Base-by-base conservation (phyloP, 2,329 filamentous ascomycete genomes). In the Alternaria rosae region DNA sequence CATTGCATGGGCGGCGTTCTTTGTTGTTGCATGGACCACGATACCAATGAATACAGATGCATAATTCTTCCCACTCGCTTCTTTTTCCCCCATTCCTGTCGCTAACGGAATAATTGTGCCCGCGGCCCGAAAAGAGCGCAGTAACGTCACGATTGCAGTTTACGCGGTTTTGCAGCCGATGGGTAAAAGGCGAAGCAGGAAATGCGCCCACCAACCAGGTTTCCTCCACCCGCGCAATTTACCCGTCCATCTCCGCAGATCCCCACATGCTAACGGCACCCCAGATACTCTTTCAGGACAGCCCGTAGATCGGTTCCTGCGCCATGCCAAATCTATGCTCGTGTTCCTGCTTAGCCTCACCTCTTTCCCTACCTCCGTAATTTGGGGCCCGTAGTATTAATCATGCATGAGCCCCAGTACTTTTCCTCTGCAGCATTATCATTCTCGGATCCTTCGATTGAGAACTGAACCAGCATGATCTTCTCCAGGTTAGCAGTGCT, bases 211-310 rank as follows among this genome's bases (percentile, higher is more conserved):
- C 68, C 70, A 73, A 71, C 74, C 72, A 72, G 67, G 66, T 68
- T 64, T 64, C 52, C 38, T 57, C n/a, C 57, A 17, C 61, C 61
- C 61, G 45, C 58, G 56, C 67, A 68, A 75, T 76, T 77, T 78
- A 76, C 65, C 75, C 75, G 74, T 64, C 58, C 69, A 70, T 69
- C 65, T 72, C 64, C 62, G 55, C 62, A 54, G 57, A 71, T 67
- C 70, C 70, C 70, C 70, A 64, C 73, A 61, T 41, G 44, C 59
- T 61, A 43, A 65, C 62, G 55, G 47, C 23, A 54, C 58, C 60
- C 64, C 53, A 45, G 57, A 63, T 60, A 44, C 57, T 32, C 51
- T 13, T 61, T 51, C 69, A 75, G 70, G 69, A 72, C 65, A 60
- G 60, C 38, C 13, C 45, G 57, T 42, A 51, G 32, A 55, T 51